phyloP scores from a whole-genome alignment of 1,284 basidiomycete species.

The Sporisorium sorghi region DNA sequence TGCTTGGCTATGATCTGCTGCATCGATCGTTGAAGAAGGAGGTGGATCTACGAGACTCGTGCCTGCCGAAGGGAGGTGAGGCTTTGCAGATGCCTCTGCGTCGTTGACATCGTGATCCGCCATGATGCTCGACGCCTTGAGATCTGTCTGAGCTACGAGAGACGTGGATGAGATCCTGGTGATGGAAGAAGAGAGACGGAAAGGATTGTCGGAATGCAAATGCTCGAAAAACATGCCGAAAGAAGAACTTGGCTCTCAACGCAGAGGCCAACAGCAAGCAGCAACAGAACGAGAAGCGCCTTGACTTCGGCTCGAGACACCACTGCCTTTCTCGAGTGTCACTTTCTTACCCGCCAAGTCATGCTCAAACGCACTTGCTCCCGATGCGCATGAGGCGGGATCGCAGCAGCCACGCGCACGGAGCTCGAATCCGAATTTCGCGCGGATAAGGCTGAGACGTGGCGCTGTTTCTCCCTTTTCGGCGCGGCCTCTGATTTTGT shows the following conservation, averaged over 20 bases:
- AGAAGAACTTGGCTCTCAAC: conserved; percentile 3
- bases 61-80: conserved; percentile 37
- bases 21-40: conserved; percentile 8
- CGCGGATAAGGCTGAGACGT: not conserved
- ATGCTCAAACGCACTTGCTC: not conserved
- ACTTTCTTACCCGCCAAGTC: not conserved
- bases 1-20: not conserved
- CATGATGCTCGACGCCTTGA: conserved; percentile 67
- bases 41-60: conserved; percentile 38
- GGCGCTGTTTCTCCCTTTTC: not conserved
- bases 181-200: not conserved
- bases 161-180: conserved; percentile 65
- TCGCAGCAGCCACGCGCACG: not conserved
- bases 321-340: not conserved
- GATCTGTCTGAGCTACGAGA: not conserved
- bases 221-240: conserved; percentile 1
- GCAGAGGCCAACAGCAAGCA: conserved; percentile 3
- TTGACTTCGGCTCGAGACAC: not conserved
- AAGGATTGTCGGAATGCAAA: not conserved
- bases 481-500: not conserved
- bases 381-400: conserved; percentile 1
- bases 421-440: not conserved
- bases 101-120: conserved; percentile 28
- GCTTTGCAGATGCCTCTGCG: conserved; percentile 31
- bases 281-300: not conserved